Conservation (phyloP, 768 basidiomycete species). For the Suillus fuscotomentosus region DNA sequence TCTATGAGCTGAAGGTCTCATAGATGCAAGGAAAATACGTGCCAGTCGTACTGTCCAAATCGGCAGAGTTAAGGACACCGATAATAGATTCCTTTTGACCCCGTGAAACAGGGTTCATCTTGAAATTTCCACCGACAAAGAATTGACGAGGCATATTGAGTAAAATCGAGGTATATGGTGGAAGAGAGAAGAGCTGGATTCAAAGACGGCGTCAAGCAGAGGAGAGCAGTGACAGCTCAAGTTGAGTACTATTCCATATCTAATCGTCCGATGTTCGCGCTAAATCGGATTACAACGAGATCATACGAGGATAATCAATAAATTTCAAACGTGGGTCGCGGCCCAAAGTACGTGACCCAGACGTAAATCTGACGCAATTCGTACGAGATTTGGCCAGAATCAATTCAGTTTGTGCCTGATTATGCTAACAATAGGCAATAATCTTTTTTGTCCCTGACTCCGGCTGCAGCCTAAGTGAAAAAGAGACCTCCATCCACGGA, state of each 20-base stretch:
- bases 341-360: not conserved
- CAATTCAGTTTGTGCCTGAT: not conserved
- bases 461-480: not conserved
- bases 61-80: conserved; percentile 71
- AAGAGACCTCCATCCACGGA: not conserved
- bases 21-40: conserved; percentile 17
- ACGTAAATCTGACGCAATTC: not conserved
- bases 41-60: conserved; percentile 79
- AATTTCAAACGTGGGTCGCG: not conserved
- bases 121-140: conserved; percentile 98
- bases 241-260: not conserved
- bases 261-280: conserved; percentile 1
- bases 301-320: not conserved
- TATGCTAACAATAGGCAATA: too few species aligned
- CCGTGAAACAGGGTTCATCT: conserved; percentile 83
- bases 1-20: conserved; percentile 12
- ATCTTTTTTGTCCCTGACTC: not conserved
- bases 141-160: conserved; percentile 73
- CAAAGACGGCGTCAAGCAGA: not conserved
- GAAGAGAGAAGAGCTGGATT: not conserved
- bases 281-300: not conserved
- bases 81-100: conserved; percentile 66
- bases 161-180: not conserved
- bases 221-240: not conserved
- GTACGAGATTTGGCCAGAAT: not conserved